Base-by-base conservation (phyloP, 805 yeast genomes). In the Suhomyces sp. region DNA sequence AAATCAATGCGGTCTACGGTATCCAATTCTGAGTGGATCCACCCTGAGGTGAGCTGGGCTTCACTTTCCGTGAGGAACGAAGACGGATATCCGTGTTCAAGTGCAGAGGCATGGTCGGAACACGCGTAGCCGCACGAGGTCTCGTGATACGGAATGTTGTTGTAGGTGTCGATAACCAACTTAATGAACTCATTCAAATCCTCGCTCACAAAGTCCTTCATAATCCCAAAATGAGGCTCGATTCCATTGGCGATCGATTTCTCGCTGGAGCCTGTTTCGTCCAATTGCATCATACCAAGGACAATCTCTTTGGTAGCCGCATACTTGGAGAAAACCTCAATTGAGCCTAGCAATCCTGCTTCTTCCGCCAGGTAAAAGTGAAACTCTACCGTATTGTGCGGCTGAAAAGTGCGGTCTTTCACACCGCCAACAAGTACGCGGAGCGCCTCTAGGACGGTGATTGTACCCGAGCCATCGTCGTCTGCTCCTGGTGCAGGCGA, bases 291-390 rank as follows among this genome's bases (percentile, higher is more conserved):
- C 94, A 91, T 87, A 4, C 92, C 91, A 29, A 84, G 79, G 22
- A 93, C 91, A 6, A 77, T 72, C 29, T 74, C 72, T 13, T 73
- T 61, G 13, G 65, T 59, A 10, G 71, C 65, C n/a, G 61, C 57
- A 63, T 88, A 88, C 27, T 71, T 67, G 10, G 80, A 69, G 67
- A 88, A 89, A 6, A 93, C 81, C 55, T 88, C 96, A 57, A 84
- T 78, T 4, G 97, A 90, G 1, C 98, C 98, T 50, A 89, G 74
- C 52, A 90, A 72, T 0, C 97, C 97, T 54, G 89, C 91, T 76
- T 93, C 98, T 73, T 93, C 98, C 1, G 97, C 98, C 23, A 96
- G 83, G 73, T 90, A 93, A 77, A 90, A 93, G 71, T 93, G 98
- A 74, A 93, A 92, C 67, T 93, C 96, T 17, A 93, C 69, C 0